Percentiles rank a stretch among this genome's conserved stretches.
Evolutionary conservation across 2,329 filamentous ascomycete species (phyloP).

Genomic region (Colletotrichum horii): DNA sequence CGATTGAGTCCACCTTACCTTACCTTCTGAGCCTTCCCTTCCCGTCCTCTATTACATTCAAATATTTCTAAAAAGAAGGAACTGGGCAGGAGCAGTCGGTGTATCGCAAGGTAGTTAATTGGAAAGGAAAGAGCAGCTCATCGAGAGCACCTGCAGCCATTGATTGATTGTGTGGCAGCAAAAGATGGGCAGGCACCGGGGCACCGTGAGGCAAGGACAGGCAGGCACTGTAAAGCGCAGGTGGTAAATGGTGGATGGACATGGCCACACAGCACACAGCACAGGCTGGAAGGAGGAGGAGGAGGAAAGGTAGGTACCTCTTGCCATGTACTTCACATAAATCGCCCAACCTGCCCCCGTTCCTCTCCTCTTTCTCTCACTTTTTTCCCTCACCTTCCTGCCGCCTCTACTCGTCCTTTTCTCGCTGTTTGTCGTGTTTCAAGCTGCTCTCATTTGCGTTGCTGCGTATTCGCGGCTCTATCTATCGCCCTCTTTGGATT

Average conservation of each 20-base stretch:
- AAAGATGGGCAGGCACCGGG: background rate
- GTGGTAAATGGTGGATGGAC: background rate
- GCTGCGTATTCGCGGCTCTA: background rate
- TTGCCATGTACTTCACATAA: slow-evolving; percentile 19
- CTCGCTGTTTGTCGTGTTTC: background rate
- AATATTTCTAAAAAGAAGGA: background rate
- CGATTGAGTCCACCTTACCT: background rate
- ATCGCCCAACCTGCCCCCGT: slow-evolving; percentile 18
- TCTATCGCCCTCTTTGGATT: background rate
- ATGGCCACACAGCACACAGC: background rate
- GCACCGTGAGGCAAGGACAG: background rate
- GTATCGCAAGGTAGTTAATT: background rate
- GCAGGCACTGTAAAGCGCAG: slow-evolving; percentile 1
- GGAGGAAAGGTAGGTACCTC: slow-evolving; percentile 12
- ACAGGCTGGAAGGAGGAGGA: background rate
- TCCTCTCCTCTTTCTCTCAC: slow-evolving; percentile 4
- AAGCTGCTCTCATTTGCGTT: background rate
- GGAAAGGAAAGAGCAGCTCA: background rate
- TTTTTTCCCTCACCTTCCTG: slow-evolving; percentile 10
- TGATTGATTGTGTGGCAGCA: background rate
- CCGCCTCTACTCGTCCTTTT: slow-evolving; percentile 7
- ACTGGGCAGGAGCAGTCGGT: background rate
- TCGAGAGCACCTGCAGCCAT: background rate
- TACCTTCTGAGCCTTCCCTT: background rate
- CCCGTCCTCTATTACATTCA: background rate